Base-by-base conservation (phyloP, 805 yeast genomes). In the Zygotorulaspora florentina region DNA sequence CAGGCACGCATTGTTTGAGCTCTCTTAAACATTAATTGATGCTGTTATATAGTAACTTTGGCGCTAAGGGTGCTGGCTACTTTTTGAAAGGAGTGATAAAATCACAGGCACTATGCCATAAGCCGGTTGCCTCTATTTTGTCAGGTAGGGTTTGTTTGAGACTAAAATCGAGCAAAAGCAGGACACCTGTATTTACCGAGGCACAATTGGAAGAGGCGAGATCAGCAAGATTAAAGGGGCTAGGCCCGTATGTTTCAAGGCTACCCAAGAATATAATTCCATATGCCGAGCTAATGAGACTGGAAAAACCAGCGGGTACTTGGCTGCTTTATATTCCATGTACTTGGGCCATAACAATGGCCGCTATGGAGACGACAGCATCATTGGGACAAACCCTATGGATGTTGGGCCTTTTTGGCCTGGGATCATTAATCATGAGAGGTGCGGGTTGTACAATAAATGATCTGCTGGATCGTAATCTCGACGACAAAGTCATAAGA, bases 371-470 rank as follows among this genome's bases (percentile, higher is more conserved):
- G 54, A 66, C 81, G 2, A 67, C 80, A 2, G 96, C 96, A 0
- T 83, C 96, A 0, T 43, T 88, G 1, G 49, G 77, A 0, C 74
- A 80, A 1, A 83, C 91, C 0, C 48, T 74, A 0, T 76, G 75
- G 58, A 87, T 83, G 59, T 62, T 87, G 28, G 74, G 79, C 0
- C 68, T 89, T 11, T 93, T 89, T 62, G 81, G 91, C 3, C 71
- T 84, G 3, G 99, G 99, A 11, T 78, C 97, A 0, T 58, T 90
- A 33, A 74, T 91, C 13, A 93, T 95, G 96, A 77, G 99, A 65
- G 96, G 98, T 23, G 97, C 96, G 1, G 99, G 99, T 0, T 93
- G 99, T 64, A 90, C 96, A 0, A 83, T 93, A 45, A 93, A 93
- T 63, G 99, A 93, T 66, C 72, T 91, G 37, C 72, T 83, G 62